These are phyloP conservation scores for Blastobotrys mokoenaii DNA, from an alignment of 805 yeast species.

Conservation along the genomic window DNA sequence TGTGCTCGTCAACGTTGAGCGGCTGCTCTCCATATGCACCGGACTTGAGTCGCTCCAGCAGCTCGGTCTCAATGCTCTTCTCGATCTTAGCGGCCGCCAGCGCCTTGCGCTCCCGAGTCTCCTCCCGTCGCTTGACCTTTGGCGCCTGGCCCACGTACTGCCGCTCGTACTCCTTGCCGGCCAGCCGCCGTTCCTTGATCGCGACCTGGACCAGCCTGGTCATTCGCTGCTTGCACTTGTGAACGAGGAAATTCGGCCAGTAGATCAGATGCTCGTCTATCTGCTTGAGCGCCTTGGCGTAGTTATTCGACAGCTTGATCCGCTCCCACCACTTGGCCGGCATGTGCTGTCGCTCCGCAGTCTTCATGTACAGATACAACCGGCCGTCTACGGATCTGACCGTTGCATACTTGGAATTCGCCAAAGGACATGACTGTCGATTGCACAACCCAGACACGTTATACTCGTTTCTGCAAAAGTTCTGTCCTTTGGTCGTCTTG, in stretches of 20 bases:
- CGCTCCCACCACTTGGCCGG: conserved; percentile 95
- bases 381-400: conserved; percentile 29
- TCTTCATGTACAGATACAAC: conserved; percentile 67
- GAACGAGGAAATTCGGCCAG: conserved; percentile 88
- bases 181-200: conserved; percentile 87
- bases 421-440: conserved; percentile 92
- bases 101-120: conserved; percentile 92
- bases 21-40: conserved; percentile 99
- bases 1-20: conserved; percentile 87
- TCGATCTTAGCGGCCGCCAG: conserved; percentile 94
- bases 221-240: conserved; percentile 92
- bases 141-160: conserved; percentile 88
- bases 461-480: conserved; percentile 91
- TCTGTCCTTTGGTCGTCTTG: conserved; percentile 80
- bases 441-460: conserved; percentile 92
- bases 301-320: conserved; percentile 81
- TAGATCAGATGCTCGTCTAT: conserved; percentile 79
- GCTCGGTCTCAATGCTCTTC: conserved; percentile 91
- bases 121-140: conserved; percentile 91
- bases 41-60: conserved; percentile 86
- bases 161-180: conserved; percentile 84
- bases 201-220: conserved; percentile 94
- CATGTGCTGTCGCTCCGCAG: conserved; percentile 94
- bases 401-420: conserved; percentile 43
- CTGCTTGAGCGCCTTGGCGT: conserved; percentile 78